phyloP scores from a whole-genome alignment of 2,329 filamentous ascomycete genomes.

The Colletotrichum orchidophilum region DNA sequence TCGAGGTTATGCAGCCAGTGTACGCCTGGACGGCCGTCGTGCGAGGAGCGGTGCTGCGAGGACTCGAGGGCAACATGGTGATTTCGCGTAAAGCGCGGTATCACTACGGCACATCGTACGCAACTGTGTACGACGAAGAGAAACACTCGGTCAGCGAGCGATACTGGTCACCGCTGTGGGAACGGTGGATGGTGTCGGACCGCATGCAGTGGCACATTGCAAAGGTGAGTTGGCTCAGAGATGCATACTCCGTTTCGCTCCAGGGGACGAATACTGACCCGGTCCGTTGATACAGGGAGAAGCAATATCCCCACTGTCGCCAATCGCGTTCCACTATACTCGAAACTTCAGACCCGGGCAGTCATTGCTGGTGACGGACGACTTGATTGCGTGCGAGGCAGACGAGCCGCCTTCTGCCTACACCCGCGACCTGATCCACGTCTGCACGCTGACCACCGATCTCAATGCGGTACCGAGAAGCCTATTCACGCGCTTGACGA shows the following conservation, averaged over 20 bases:
- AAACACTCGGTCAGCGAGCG: slow-evolving; percentile 78
- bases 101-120: slow-evolving; percentile 84
- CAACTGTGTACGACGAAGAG: slow-evolving; percentile 80
- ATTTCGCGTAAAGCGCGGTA: slow-evolving; percentile 77
- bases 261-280: slow-evolving; percentile 7
- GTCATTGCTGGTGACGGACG: slow-evolving; percentile 80
- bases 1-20: slow-evolving; percentile 84
- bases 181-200: slow-evolving; percentile 84
- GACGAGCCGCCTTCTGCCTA: slow-evolving; percentile 72
- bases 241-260: background rate
- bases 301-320: slow-evolving; percentile 75
- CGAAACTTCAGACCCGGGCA: slow-evolving; percentile 84
- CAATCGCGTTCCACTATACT: slow-evolving; percentile 86
- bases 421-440: slow-evolving; percentile 71
- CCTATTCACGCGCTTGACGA: slow-evolving; percentile 79
- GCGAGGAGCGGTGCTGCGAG: slow-evolving; percentile 77
- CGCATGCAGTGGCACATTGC: slow-evolving; percentile 88
- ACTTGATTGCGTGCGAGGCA: slow-evolving; percentile 79
- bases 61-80: slow-evolving; percentile 82
- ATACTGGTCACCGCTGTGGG: slow-evolving; percentile 84
- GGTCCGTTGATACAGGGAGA: slow-evolving; percentile 63
- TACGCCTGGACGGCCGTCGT: slow-evolving; percentile 87
- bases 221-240: slow-evolving; percentile 61
- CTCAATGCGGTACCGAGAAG: slow-evolving; percentile 78
- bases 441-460: slow-evolving; percentile 85